phyloP scores from a whole-genome alignment of 2,329 filamentous ascomycete genomes.

The Aspergillus clavatus region DNA sequence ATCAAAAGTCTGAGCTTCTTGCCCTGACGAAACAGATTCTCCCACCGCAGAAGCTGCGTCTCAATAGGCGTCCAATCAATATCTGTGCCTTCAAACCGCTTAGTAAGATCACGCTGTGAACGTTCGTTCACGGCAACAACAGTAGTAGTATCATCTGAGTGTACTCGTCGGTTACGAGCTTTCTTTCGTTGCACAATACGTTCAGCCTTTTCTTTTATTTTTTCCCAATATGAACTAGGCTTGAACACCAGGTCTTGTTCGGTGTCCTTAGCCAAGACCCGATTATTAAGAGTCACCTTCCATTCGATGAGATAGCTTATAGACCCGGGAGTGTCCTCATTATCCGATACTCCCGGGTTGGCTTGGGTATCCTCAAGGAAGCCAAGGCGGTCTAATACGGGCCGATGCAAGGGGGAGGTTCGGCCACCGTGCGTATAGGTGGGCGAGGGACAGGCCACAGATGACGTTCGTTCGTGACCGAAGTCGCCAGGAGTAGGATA shows the following conservation, averaged over 20 bases:
- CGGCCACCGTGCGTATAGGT: constrained; percentile 1
- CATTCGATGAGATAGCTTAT: constrained; percentile 19
- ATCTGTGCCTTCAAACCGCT: constrained; percentile 19
- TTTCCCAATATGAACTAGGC: constrained; percentile 16
- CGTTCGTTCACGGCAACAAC: constrained; percentile 19
- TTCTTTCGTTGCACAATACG: constrained; percentile 16
- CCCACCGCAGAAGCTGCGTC: constrained; percentile 18
- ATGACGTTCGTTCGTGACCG: constrained; percentile 15
- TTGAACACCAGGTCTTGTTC: constrained; percentile 18
- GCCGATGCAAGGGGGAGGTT: not conserved
- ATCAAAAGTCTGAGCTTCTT: constrained; percentile 22
- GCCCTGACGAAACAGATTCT: constrained; percentile 14
- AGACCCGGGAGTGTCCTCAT: no score
- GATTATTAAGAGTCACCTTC: constrained; percentile 21
- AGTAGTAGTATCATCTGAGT: constrained; percentile 19
- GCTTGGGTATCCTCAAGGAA: constrained; percentile 1
- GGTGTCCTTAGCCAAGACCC: constrained; percentile 15
- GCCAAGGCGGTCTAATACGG: constrained; percentile 1
- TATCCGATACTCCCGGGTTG: no score
- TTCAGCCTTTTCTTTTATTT: constrained; percentile 14
- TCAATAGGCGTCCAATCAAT: constrained; percentile 21
- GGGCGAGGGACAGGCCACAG: constrained; percentile 13
- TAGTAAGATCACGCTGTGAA: constrained; percentile 17
- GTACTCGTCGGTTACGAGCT: constrained; percentile 18
- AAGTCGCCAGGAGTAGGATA: constrained; percentile 17